phyloP scores from a whole-genome alignment of 306 rosid genomes.

The Fagus sylvatica region DNA sequence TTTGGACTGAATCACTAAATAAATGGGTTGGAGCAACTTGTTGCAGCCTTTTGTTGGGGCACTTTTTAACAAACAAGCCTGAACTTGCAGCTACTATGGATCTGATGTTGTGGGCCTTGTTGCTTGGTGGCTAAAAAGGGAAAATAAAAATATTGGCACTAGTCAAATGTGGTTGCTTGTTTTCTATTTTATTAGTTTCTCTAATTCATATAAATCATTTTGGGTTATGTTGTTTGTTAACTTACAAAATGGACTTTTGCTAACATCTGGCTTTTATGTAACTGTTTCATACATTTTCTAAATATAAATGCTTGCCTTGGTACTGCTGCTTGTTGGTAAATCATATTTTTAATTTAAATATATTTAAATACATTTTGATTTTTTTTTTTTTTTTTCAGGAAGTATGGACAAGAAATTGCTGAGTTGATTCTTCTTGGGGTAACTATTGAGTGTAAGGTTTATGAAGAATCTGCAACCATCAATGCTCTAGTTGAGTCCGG shows the following conservation, averaged over 20 bases:
- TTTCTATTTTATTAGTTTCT: constrained; percentile 1
- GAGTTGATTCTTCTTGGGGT: constrained; percentile 62
- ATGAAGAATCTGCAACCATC: constrained; percentile 56
- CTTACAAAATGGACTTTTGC: not conserved
- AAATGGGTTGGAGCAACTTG: not conserved
- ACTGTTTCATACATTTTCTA: not conserved
- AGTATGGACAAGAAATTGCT: constrained; percentile 50
- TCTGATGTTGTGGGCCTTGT: not conserved
- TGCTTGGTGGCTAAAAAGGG: not conserved
- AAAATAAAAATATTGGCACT: not conserved
- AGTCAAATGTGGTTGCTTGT: not conserved
- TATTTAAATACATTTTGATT: not conserved
- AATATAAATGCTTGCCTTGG: not conserved
- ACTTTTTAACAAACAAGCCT: not conserved
- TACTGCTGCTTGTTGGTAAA: not conserved
- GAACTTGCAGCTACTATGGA: not conserved
- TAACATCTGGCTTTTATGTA: not conserved
- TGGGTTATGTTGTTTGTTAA: not conserved
- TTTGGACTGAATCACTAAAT: not conserved
- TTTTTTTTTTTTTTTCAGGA: constrained; percentile 34
- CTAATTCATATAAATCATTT: not conserved
- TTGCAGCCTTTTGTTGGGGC: not conserved
- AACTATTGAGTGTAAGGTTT: constrained; percentile 58
- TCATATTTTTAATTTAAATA: constrained; percentile 2
- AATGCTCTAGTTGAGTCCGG: constrained; percentile 50